Percentiles rank a stretch among this genome's conserved stretches.
phyloP scores from a whole-genome alignment of 1,284 basidiomycete species.

The Tilletia caries region DNA sequence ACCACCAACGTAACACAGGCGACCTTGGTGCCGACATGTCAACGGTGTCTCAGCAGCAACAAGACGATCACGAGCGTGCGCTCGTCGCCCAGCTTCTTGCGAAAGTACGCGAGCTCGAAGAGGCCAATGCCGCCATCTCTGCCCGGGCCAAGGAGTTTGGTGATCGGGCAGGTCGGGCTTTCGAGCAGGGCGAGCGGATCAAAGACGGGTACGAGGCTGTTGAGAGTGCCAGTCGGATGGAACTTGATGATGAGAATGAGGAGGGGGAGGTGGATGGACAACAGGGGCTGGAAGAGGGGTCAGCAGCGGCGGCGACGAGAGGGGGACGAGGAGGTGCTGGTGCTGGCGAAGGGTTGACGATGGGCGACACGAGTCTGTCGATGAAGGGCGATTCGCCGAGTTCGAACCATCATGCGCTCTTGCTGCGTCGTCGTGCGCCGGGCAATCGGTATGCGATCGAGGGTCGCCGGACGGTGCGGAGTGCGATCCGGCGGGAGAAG shows the following conservation, averaged over 20 bases:
- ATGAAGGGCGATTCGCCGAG: neutral
- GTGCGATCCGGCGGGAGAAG: constrained; percentile 25
- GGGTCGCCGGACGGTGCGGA: constrained; percentile 32
- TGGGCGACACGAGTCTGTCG: neutral
- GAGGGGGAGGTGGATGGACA: neutral
- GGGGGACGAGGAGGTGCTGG: neutral
- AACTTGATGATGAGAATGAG: neutral
- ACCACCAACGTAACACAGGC: neutral
- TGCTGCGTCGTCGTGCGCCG: constrained; percentile 27
- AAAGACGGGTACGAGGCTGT: constrained; percentile 39
- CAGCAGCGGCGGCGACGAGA: neutral
- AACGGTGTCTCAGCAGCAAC: neutral
- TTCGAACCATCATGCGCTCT: neutral
- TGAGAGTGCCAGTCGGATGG: constrained; percentile 19
- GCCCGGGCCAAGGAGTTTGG: constrained; percentile 35
- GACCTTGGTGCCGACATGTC: neutral
- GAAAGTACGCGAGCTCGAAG: constrained; percentile 46
- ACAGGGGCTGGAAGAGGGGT: neutral
- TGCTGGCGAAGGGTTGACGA: neutral
- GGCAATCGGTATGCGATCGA: constrained; percentile 43
- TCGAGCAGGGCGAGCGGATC: constrained; percentile 43
- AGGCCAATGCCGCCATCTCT: constrained; percentile 38
- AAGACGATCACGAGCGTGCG: constrained; percentile 27
- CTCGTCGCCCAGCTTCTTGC: constrained; percentile 36
- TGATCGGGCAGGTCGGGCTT: constrained; percentile 34